Evolutionary conservation across 2,329 filamentous ascomycete genomes (phyloP).

Genomic region (Helotiales sp.): DNA sequence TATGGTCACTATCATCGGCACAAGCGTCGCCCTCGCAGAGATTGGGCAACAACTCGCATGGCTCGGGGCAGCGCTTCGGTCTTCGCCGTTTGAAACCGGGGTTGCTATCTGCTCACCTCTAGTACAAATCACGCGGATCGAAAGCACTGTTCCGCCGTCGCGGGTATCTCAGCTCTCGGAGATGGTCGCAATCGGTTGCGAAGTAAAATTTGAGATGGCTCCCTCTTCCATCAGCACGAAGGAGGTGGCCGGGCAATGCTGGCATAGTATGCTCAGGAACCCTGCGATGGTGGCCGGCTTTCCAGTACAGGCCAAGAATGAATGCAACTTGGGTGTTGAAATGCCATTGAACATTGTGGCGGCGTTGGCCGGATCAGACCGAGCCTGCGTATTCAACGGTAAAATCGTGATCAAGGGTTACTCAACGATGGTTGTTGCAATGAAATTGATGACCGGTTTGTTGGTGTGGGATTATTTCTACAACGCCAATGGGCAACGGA

Average conservation of each 20-base stretch:
- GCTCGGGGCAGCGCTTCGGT: constrained; percentile 35
- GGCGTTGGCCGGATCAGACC: not conserved
- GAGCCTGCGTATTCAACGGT: constrained; percentile 4
- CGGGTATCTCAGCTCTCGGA: too few species aligned
- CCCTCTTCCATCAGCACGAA: constrained; percentile 5
- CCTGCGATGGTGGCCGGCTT: constrained; percentile 15
- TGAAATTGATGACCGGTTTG: not conserved
- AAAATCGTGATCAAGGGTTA: constrained; percentile 10
- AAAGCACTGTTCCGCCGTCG: too few species aligned
- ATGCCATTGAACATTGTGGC: not conserved
- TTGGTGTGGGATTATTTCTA: not conserved
- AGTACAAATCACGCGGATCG: too few species aligned
- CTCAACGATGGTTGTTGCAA: constrained; percentile 9
- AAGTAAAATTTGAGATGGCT: not conserved
- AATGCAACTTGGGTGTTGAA: not conserved
- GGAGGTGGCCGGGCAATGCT: constrained; percentile 3
- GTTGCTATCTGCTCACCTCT: constrained; percentile 20
- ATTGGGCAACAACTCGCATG: constrained; percentile 39
- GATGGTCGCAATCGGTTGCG: too few species aligned
- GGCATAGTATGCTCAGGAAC: constrained; percentile 15
- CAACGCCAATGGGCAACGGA: not conserved
- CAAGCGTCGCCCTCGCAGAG: constrained; percentile 31
- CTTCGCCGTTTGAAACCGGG: constrained; percentile 23
- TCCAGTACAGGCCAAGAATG: constrained; percentile 15
- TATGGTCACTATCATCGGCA: constrained; percentile 6